Evolutionary conservation across 139 green algal species (phyloP).

Genomic region (Chlorella sp.): DNA sequence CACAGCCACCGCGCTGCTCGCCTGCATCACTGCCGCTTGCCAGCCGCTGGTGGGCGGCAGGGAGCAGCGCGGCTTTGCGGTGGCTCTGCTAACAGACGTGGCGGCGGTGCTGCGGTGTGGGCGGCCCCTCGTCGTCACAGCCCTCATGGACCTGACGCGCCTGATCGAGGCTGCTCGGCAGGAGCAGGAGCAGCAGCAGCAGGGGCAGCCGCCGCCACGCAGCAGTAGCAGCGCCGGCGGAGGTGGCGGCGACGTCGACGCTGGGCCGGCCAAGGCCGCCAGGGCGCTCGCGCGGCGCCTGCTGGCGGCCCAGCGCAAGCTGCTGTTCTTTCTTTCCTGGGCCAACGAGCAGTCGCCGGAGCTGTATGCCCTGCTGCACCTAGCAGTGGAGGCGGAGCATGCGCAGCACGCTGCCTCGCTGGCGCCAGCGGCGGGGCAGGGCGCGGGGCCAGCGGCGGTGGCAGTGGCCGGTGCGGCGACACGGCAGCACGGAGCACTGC

Average conservation of each 20-base stretch:
- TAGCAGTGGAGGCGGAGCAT: conserved; percentile 9
- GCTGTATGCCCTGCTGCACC: not conserved
- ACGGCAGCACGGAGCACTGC: not conserved
- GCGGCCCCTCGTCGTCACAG: conserved; percentile 39
- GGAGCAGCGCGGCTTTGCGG: conserved; percentile 11
- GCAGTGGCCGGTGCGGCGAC: too few species aligned
- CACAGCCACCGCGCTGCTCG: conserved; percentile 21
- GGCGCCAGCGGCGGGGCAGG: not conserved
- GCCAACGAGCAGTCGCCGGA: conserved; percentile 52
- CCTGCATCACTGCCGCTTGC: conserved; percentile 18
- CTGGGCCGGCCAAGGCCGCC: too few species aligned
- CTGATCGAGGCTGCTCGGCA: conserved; percentile 34
- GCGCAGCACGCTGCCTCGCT: not conserved
- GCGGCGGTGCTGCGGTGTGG: conserved; percentile 41
- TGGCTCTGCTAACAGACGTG: conserved; percentile 52
- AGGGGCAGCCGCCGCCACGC: not conserved
- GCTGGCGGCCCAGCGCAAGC: conserved; percentile 50
- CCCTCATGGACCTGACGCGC: conserved; percentile 45
- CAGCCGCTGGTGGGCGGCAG: conserved; percentile 7
- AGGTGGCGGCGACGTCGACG: too few species aligned
- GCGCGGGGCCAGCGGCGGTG: too few species aligned
- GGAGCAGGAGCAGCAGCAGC: not conserved
- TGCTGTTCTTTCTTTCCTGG: conserved; percentile 64
- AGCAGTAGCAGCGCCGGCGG: not conserved
- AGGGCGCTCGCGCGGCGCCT: conserved; percentile 26